These are phyloP conservation scores for Davidsoniella eucalypti DNA, from an alignment of 2,329 filamentous ascomycete genomes.

Conservation along the genomic window DNA sequence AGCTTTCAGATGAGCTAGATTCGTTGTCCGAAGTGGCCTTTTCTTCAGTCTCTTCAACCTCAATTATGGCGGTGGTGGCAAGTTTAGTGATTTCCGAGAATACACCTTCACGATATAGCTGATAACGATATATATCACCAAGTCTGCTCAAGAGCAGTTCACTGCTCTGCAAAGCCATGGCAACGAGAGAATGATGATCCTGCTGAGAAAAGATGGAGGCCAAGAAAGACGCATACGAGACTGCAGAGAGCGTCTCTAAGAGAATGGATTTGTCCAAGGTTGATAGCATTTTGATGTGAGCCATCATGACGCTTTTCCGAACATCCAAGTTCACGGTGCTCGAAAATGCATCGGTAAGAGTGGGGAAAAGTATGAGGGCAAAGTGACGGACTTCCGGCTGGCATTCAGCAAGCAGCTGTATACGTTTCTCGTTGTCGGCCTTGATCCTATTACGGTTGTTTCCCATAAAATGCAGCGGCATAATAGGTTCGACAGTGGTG, in stretches of 20 bases:
- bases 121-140: constrained; percentile 79
- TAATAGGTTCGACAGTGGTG: constrained; percentile 17
- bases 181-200: constrained; percentile 76
- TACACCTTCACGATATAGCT: constrained; percentile 93
- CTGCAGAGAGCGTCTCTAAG: constrained; percentile 66
- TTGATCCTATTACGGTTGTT: neutral
- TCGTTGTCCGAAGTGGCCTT: constrained; percentile 14
- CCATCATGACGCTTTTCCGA: constrained; percentile 82
- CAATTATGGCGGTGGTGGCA: constrained; percentile 25
- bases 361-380: constrained; percentile 82
- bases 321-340: constrained; percentile 94
- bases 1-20: constrained; percentile 18
- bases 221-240: constrained; percentile 89
- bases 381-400: constrained; percentile 80
- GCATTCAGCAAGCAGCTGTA: constrained; percentile 70
- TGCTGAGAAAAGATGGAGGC: constrained; percentile 91
- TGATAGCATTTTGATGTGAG: constrained; percentile 96
- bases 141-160: constrained; percentile 74
- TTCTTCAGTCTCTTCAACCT: constrained; percentile 17
- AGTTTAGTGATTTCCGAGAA: constrained; percentile 80
- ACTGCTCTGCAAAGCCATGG: constrained; percentile 73
- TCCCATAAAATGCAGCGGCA: neutral
- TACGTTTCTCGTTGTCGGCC: constrained; percentile 53
- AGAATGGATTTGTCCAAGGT: constrained; percentile 79
- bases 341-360: constrained; percentile 88